Evolutionary conservation across 108 stramenopile genomes (phyloP), one percentile per base, ranked within the genome.

Genomic region (Fragilariopsis cylindrus): DNA sequence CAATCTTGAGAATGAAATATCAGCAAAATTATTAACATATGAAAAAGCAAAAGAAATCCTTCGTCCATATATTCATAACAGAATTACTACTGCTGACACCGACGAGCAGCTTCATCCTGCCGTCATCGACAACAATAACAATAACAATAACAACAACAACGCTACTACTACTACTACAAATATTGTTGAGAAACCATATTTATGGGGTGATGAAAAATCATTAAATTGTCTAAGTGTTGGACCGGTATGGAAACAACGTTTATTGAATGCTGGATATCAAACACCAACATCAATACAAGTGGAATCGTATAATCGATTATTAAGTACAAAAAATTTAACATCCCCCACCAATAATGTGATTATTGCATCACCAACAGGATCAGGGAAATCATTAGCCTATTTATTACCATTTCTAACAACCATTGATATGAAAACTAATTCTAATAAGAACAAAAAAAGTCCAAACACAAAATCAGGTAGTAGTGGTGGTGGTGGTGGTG

Each of bases 311-410:
- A 12, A 73, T 9, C 62, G 81, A 5, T 67, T 92, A 5, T 75
- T 73, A 12, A 85, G 45, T 19, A 75, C 71, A 0, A 50, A 79
- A 18, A 83, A 71, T n/a, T 60, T n/a, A 43, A 55, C 53, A 30
- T 57, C 55, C 11, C 15, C 42, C 53, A 55, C 42, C 50, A 39
- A 44, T 3, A 87, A 92, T 84, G 82, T 75, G 48, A 74, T 92
- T 15, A 76, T 92, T 40, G 89, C 88, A n/a, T 80, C 86, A 5
- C 82, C 92, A 8, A 92, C 92, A 5, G 89, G 92, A 21, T 85
- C 81, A 9, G 92, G 92, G 8, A 92, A 92, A 74, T 84, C 86
- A 0, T 48, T 92, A n/a, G 88, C 92, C 0, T 92, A 84, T 75
- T 75, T 92, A 6, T 43, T 88, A 45, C 92, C 89, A 48, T 69